Conservation (phyloP, 202 grass and related monocot species). For the Carex arenaria region DNA sequence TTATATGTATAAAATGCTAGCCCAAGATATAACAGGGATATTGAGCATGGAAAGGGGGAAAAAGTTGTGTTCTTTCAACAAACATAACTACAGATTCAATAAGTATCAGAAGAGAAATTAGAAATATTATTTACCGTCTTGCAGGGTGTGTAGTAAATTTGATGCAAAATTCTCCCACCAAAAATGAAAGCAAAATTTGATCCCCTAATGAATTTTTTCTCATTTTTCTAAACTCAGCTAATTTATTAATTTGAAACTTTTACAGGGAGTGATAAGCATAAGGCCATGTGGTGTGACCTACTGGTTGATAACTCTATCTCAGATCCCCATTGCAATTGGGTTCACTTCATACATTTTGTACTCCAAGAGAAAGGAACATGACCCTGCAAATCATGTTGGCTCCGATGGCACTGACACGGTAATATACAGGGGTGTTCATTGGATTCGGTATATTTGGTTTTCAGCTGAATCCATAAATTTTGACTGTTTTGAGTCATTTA, state of each 20-base stretch:
- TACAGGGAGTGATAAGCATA: constrained; percentile 50
- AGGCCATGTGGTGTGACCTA: constrained; percentile 62
- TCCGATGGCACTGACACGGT: constrained; percentile 28
- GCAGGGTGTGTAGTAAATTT: background rate
- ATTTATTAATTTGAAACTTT: constrained; percentile 14
- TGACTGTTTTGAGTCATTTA: background rate
- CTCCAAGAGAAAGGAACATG: constrained; percentile 36
- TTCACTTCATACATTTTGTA: constrained; percentile 73
- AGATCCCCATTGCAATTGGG: constrained; percentile 56
- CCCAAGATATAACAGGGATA: background rate
- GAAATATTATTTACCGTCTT: background rate
- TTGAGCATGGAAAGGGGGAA: background rate
- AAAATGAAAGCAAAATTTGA: too few relatives aligned
- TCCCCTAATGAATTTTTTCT: too few relatives aligned
- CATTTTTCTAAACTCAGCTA: background rate
- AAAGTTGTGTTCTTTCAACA: background rate
- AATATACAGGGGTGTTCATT: background rate
- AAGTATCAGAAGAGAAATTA: background rate
- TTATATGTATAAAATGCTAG: background rate
- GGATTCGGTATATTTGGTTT: too few relatives aligned
- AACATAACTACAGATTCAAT: background rate
- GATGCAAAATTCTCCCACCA: background rate
- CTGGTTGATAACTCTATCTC: constrained; percentile 56
- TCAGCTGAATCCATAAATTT: too few relatives aligned
- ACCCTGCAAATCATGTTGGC: background rate